Base-by-base conservation (phyloP, 805 yeast genomes). In the Komagataella mondaviorum region DNA sequence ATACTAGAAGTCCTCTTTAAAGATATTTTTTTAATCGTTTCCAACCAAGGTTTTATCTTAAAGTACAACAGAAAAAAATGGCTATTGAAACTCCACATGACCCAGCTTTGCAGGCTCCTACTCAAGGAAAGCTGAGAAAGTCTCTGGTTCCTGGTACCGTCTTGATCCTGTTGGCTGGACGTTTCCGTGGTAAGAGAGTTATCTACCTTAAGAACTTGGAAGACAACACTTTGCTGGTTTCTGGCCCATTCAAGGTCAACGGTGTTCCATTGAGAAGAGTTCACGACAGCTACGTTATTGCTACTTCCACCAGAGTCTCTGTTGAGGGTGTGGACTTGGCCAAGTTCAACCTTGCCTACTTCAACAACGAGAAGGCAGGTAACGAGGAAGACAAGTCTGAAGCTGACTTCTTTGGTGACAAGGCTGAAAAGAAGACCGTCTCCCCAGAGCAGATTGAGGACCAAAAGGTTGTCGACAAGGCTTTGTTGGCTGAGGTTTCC, bases 181-280 rank as follows among this genome's bases (percentile, higher is more conserved):
- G 96, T 77, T 91, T 89, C 95, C 88, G 99, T 78, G 99, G 99
- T 75, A 93, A 91, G 88, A 90, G 98, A 80, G 99, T 93, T 66
- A 97, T 91, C 61, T 86, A 85, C 86, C 84, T 91, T 73, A 91
- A 91, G 85, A 77, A 85, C 75, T 82, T 93, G 71, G 96, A 89
- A 78, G 98, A 93, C 83, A 88, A 88, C 89, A 91, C 97, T 60
- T 79, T 91, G 68, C 85, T 91, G 70, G 96, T 91, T 59, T 78
- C 96, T 57, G 99, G 99, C 72, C 99, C 99, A 68, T 93, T 91
- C 96, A 91, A 93, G 83, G 88, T 91, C 69, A 91, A 91, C 79
- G 99, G 99, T 80, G 99, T 91, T 64, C 98, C 99, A 73, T 81
- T 91, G 74, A 89, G 98, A 86, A 88, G 97, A 82, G 98, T 91